Evolutionary conservation across 2,329 filamentous ascomycete genomes (phyloP), one percentile per base, ranked within the genome.

Genomic region (Trichoderma oligosporum): DNA sequence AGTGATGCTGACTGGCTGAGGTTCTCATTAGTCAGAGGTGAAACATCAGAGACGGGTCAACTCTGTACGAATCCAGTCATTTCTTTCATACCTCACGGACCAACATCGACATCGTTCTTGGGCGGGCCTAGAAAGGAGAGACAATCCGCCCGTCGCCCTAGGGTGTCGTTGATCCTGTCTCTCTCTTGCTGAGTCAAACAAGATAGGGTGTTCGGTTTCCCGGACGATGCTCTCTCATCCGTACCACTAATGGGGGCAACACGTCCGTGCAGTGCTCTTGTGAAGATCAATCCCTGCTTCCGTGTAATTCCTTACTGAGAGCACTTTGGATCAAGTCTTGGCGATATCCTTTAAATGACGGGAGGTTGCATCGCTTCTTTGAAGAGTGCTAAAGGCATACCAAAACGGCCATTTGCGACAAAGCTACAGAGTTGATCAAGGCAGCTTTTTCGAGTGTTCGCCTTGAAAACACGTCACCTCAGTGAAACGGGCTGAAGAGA

Each of bases 141-240:
- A 56, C 53, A 56, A 45, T 55, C 18, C 53, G 18, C 33, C 27
- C 11, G 16, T 58, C 57, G 45, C 59, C 64, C 52, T 57, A 35
- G 53, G 58, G 61, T 58, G 51, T 58, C 52, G 59, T 59, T 59
- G 64, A 64, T 66, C 64, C 62, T 64, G 61, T 65, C 66, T 61
- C 59, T 45, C 14, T n/a, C 20, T 7, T 11, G 18, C 8, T 56
- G 57, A 36, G 33, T 57, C 56, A 58, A 47, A 46, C 33, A 55
- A 58, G 39, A 47, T 54, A 24, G 53, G 24, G 57, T 59, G 44
- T 42, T 58, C 53, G 52, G 57, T 57, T 52, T 59, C 57, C 57
- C 54, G 52, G 46, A 51, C 57, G 41, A 59, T 57, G 57, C 8
- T 3, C 18, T 44, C 25, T 14, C 12, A 7, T 16, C 24, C 25